These are phyloP conservation scores for Nepenthes alata DNA, from an alignment of 179 eudicot genomes.

Conservation along the genomic window DNA sequence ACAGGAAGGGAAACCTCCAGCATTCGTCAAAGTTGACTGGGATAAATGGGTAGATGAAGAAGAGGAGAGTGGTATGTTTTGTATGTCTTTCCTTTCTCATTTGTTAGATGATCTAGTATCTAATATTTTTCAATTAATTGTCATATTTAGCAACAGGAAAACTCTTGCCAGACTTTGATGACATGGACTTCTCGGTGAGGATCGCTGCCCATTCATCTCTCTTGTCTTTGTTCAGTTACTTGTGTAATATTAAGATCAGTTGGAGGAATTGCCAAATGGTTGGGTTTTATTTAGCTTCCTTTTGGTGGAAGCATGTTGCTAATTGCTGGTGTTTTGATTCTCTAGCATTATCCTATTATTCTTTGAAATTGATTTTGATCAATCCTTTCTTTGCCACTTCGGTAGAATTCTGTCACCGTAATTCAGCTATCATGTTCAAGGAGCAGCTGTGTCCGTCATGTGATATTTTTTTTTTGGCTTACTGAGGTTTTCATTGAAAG, in stretches of 20 bases:
- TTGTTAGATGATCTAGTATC: not conserved
- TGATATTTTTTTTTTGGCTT: too few relatives aligned
- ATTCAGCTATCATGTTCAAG: too few relatives aligned
- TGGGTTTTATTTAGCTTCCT: not conserved
- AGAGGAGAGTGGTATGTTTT: constrained; percentile 38
- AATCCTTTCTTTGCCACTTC: too few relatives aligned
- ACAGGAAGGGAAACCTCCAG: constrained; percentile 54
- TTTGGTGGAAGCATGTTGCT: not conserved
- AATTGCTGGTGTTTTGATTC: too few relatives aligned
- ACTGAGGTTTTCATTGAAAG: too few relatives aligned
- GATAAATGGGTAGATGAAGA: constrained; percentile 86
- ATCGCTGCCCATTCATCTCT: not conserved
- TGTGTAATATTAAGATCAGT: not conserved
- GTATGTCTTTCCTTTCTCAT: not conserved
- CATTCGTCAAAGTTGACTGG: constrained; percentile 72
- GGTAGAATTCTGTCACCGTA: too few relatives aligned
- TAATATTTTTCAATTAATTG: not conserved
- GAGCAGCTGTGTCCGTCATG: too few relatives aligned
- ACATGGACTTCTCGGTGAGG: constrained; percentile 62
- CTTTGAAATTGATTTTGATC: too few relatives aligned
- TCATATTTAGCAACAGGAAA: constrained; percentile 20
- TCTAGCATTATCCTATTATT: too few relatives aligned
- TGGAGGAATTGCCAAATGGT: too few relatives aligned
- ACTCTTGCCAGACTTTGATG: constrained; percentile 28
- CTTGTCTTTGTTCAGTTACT: not conserved